Percentiles rank a stretch among this genome's conserved stretches.
These are phyloP conservation scores for Reticulascus tulasneorum DNA, from an alignment of 2,329 filamentous ascomycete genomes.

Conservation along the genomic window DNA sequence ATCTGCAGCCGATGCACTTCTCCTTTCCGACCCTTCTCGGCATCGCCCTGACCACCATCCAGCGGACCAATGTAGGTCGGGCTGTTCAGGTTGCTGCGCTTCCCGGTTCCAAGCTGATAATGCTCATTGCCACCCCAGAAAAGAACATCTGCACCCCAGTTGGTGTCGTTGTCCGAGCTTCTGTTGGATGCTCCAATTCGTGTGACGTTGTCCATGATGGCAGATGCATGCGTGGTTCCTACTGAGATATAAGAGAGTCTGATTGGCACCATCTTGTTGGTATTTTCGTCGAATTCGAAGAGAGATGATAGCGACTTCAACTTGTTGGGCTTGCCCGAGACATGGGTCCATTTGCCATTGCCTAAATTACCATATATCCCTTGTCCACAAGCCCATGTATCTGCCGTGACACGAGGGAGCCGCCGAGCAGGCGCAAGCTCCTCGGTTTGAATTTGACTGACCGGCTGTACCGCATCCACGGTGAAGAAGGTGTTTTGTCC, in stretches of 20 bases:
- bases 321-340: conserved; percentile 72
- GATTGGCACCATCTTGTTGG: conserved; percentile 69
- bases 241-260: conserved; percentile 68
- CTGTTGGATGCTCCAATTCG: conserved; percentile 52
- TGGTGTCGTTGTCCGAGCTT: conserved; percentile 64
- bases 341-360: conserved; percentile 84
- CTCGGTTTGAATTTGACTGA: conserved; percentile 25
- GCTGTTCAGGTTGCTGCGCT: conserved; percentile 71
- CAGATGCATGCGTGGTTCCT: conserved; percentile 76
- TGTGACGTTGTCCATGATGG: conserved; percentile 78
- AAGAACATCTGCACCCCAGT: conserved; percentile 83
- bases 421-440: conserved; percentile 25
- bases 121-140: conserved; percentile 96
- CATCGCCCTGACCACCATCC: conserved; percentile 58
- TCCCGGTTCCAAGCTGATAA: conserved; percentile 90
- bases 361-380: conserved; percentile 82
- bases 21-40: conserved; percentile 52
- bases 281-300: conserved; percentile 79
- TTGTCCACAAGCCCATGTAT: conserved; percentile 83
- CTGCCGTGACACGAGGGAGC: conserved; percentile 52
- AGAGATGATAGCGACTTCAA: conserved; percentile 80
- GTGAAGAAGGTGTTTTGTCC: conserved; percentile 85
- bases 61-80: conserved; percentile 78
- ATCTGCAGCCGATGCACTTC: conserved; percentile 76
- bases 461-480: conserved; percentile 67